phyloP scores from a whole-genome alignment of 805 yeast genomes.

The Cyberlindnera mississippiensis region DNA sequence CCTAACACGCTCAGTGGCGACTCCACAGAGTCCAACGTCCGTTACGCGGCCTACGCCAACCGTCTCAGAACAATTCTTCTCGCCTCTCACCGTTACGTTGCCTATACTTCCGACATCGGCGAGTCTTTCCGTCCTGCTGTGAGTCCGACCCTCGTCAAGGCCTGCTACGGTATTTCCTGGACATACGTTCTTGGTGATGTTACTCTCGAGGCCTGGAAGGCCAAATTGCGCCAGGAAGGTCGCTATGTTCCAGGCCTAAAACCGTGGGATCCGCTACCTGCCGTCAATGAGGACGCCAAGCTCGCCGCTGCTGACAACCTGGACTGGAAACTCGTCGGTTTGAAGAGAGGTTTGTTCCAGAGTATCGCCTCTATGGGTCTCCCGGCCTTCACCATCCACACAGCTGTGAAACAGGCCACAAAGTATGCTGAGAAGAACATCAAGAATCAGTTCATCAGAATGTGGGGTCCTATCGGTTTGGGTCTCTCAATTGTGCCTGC shows the following conservation, averaged over 20 bases:
- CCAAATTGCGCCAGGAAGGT: slow-evolving; percentile 62
- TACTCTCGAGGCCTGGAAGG: slow-evolving; percentile 67
- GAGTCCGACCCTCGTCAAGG: slow-evolving; percentile 57
- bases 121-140: slow-evolving; percentile 84
- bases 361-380: slow-evolving; percentile 81
- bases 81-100: slow-evolving; percentile 79
- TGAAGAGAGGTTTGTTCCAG: slow-evolving; percentile 78
- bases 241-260: slow-evolving; percentile 51
- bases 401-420: slow-evolving; percentile 68
- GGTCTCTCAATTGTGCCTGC: slow-evolving; percentile 77
- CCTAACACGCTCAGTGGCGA: slow-evolving; percentile 27
- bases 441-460: slow-evolving; percentile 42
- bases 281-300: slow-evolving; percentile 33
- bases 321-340: slow-evolving; percentile 63
- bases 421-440: slow-evolving; percentile 51
- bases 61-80: slow-evolving; percentile 63
- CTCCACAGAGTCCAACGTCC: slow-evolving; percentile 44
- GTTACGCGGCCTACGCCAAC: slow-evolving; percentile 83
- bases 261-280: slow-evolving; percentile 63
- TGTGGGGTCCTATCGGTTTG: slow-evolving; percentile 74
- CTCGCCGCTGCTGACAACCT: slow-evolving; percentile 38
- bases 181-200: slow-evolving; percentile 73
- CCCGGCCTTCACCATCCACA: slow-evolving; percentile 83
- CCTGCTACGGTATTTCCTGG: slow-evolving; percentile 77
- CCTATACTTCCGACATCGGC: slow-evolving; percentile 83